Conservation (phyloP, 176 grass and related monocot species). For the Carex kokanica region DNA sequence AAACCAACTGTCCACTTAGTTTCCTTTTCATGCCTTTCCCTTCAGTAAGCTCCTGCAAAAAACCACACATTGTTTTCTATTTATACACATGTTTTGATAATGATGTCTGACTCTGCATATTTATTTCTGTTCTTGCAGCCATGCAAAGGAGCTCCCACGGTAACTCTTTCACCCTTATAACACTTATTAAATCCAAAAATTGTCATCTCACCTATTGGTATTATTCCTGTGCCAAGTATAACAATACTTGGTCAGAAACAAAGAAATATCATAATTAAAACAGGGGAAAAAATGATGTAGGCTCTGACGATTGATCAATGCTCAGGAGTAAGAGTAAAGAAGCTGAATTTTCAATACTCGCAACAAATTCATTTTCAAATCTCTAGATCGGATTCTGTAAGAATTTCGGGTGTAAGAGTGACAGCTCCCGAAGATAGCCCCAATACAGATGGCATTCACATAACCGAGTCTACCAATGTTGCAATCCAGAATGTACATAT, state of each 20-base stretch:
- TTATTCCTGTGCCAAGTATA: neutral
- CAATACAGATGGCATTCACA: slow-evolving; percentile 94
- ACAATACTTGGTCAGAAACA: neutral
- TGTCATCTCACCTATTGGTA: neutral
- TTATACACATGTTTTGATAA: neutral
- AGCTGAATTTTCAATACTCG: slow-evolving; percentile 69
- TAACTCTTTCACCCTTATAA: slow-evolving; percentile 26
- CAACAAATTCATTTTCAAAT: slow-evolving; percentile 89
- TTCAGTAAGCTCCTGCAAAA: neutral
- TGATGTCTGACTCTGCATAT: neutral
- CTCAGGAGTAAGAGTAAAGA: slow-evolving; percentile 37
- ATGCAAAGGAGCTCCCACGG: slow-evolving; percentile 72
- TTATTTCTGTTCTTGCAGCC: slow-evolving; percentile 34
- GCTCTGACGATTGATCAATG: slow-evolving; percentile 71
- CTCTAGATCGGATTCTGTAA: slow-evolving; percentile 43
- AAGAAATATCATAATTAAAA: slow-evolving; percentile 14
- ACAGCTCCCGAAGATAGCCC: slow-evolving; percentile 74
- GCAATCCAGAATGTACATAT: slow-evolving; percentile 57
- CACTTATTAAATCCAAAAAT: neutral
- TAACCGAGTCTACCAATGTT: slow-evolving; percentile 61
- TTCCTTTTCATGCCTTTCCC: neutral
- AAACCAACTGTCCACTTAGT: neutral
- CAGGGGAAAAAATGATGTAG: slow-evolving; percentile 27
- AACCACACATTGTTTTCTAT: neutral
- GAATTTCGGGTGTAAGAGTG: slow-evolving; percentile 45